Conservation (phyloP, 805 yeast genomes). For the Cyberlindnera subsufficiens region DNA sequence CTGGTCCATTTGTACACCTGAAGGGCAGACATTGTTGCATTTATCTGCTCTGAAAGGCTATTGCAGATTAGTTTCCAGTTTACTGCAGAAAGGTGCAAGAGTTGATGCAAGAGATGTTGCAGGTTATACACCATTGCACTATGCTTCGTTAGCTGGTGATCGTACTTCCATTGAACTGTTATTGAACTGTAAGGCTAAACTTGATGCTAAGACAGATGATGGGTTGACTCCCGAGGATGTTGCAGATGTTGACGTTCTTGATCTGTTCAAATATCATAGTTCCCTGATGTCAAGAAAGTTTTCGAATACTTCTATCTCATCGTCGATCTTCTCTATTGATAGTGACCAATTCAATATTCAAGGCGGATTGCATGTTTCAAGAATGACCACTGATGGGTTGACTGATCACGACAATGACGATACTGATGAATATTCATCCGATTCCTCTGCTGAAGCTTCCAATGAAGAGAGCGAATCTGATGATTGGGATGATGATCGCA, state of each 20-base stretch:
- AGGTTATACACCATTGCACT: constrained; percentile 84
- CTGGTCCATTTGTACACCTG: constrained; percentile 72
- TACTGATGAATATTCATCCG: constrained; percentile 9
- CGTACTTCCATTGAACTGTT: constrained; percentile 58
- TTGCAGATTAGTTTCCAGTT: constrained; percentile 48
- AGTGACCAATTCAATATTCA: constrained; percentile 22
- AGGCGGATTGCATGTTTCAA: constrained; percentile 28
- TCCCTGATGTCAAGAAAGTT: constrained; percentile 17
- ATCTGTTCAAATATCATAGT: constrained; percentile 21
- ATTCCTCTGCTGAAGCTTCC: constrained; percentile 18
- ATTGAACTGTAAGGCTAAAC: constrained; percentile 58
- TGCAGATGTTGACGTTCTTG: constrained; percentile 31
- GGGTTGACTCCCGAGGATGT: constrained; percentile 41
- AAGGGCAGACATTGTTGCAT: constrained; percentile 87
- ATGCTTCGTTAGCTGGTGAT: constrained; percentile 75
- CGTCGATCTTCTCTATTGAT: constrained; percentile 27
- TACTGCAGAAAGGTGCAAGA: constrained; percentile 62
- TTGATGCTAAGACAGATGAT: constrained; percentile 43
- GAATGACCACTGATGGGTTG: constrained; percentile 26
- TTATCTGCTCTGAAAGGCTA: constrained; percentile 78
- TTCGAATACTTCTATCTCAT: constrained; percentile 21
- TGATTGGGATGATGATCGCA: constrained; percentile 14
- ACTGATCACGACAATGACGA: constrained; percentile 23
- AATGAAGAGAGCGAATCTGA: constrained; percentile 25
- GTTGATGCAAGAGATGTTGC: constrained; percentile 69